phyloP scores from a whole-genome alignment of 2,329 filamentous ascomycete genomes.

The Xylariaceae sp. region DNA sequence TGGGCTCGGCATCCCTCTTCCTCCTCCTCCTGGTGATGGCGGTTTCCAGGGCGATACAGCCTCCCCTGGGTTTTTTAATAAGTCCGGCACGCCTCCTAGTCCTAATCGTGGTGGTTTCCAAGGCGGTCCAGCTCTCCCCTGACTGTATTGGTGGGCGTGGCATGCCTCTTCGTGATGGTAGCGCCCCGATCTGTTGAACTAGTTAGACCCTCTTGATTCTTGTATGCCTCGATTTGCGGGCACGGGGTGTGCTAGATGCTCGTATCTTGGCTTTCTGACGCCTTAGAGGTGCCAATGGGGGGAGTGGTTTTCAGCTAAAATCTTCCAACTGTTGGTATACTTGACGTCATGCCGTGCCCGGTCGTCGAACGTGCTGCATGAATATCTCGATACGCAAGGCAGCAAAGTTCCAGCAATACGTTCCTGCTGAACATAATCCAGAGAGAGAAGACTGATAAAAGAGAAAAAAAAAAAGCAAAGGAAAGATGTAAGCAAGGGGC shows the following conservation, averaged over 20 bases:
- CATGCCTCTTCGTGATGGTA: constrained; percentile 45
- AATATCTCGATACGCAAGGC: background rate
- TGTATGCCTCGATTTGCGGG: background rate
- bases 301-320: background rate
- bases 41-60: too few relatives aligned
- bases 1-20: too few relatives aligned
- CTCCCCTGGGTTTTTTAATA: too few relatives aligned
- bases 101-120: constrained; percentile 43
- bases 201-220: constrained; percentile 12
- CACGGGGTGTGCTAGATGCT: background rate
- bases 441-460: background rate
- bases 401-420: background rate
- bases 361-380: background rate
- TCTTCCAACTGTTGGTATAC: background rate
- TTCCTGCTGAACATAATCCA: background rate
- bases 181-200: constrained; percentile 36
- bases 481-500: constrained; percentile 10
- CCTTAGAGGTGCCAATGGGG: background rate
- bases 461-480: background rate
- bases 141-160: constrained; percentile 51
- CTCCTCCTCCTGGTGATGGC: too few relatives aligned
- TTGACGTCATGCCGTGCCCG: background rate
- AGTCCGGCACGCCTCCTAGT: too few relatives aligned
- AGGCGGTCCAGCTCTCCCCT: constrained; percentile 42
- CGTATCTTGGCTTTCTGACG: constrained; percentile 5